These are phyloP conservation scores for Clonostachys rhizophaga DNA, from an alignment of 2,329 filamentous ascomycete species.

Conservation along the genomic window DNA sequence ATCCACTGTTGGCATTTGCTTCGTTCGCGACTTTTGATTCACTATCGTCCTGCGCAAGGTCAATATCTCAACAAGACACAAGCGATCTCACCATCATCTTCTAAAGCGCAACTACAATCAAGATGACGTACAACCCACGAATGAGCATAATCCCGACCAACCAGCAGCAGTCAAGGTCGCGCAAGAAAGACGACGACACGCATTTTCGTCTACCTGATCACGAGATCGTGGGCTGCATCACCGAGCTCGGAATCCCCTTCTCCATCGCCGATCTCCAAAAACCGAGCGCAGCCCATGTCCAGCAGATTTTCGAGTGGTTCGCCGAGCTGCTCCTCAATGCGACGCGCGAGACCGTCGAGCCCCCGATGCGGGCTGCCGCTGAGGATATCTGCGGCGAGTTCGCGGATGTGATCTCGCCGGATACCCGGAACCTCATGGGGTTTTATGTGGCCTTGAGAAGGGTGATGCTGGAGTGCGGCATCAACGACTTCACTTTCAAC, in stretches of 20 bases:
- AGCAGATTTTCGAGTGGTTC: slow-evolving; percentile 98
- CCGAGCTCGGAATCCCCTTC: slow-evolving; percentile 91
- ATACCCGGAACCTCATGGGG: slow-evolving; percentile 91
- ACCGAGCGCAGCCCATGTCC: slow-evolving; percentile 89
- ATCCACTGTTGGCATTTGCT: too few species aligned
- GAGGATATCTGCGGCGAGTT: slow-evolving; percentile 84
- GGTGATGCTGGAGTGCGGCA: slow-evolving; percentile 81
- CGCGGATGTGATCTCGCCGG: slow-evolving; percentile 77
- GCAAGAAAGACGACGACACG: slow-evolving; percentile 57
- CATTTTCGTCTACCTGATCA: slow-evolving; percentile 58
- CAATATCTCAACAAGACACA: too few species aligned
- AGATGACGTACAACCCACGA: slow-evolving; percentile 54
- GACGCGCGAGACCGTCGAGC: slow-evolving; percentile 88
- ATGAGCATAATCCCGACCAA: slow-evolving; percentile 55
- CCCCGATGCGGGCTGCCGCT: slow-evolving; percentile 88
- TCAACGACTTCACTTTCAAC: slow-evolving; percentile 89
- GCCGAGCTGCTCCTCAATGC: slow-evolving; percentile 91
- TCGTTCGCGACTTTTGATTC: too few species aligned
- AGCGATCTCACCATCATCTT: not conserved
- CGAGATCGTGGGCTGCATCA: slow-evolving; percentile 96
- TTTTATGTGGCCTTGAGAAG: slow-evolving; percentile 84
- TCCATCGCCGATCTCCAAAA: slow-evolving; percentile 84
- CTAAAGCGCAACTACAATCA: slow-evolving; percentile 6
- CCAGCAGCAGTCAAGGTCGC: slow-evolving; percentile 46
- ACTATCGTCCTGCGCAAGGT: too few species aligned